Evolutionary conservation across 257 asterid species (phyloP).

Genomic region (Scutellaria barbata): DNA sequence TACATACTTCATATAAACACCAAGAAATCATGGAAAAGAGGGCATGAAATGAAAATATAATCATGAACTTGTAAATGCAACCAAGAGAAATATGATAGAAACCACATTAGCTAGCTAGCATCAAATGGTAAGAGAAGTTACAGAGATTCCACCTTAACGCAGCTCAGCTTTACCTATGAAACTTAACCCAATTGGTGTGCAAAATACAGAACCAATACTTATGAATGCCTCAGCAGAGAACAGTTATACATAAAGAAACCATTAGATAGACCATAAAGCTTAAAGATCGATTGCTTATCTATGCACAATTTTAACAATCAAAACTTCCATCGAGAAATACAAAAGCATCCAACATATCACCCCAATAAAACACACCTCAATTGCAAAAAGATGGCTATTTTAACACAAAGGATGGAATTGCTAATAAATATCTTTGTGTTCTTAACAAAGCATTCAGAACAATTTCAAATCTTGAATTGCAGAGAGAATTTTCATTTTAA

Average conservation of each 20-base stretch:
- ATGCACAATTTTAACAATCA: not conserved
- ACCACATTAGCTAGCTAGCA: not conserved
- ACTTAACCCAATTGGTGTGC: not conserved
- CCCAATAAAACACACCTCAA: constrained; percentile 2
- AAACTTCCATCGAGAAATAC: not conserved
- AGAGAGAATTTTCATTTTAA: not conserved
- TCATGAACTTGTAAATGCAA: not conserved
- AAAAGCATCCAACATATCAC: not conserved
- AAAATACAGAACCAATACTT: not conserved
- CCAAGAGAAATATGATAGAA: not conserved
- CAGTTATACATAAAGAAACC: not conserved
- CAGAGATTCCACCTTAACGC: not conserved
- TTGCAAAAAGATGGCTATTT: not conserved
- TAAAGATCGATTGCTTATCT: not conserved
- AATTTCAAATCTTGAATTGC: not conserved
- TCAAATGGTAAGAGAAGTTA: not conserved
- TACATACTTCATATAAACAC: not conserved
- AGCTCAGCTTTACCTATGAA: not conserved
- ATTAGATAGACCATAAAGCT: not conserved
- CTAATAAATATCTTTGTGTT: not conserved
- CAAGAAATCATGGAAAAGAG: too few species aligned
- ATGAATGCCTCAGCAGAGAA: not conserved
- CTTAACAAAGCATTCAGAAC: not conserved
- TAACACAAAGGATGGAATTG: not conserved
- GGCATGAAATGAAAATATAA: constrained; percentile 8